Base-by-base conservation (phyloP, 306 rosid genomes). In the Alnus glutinosa region DNA sequence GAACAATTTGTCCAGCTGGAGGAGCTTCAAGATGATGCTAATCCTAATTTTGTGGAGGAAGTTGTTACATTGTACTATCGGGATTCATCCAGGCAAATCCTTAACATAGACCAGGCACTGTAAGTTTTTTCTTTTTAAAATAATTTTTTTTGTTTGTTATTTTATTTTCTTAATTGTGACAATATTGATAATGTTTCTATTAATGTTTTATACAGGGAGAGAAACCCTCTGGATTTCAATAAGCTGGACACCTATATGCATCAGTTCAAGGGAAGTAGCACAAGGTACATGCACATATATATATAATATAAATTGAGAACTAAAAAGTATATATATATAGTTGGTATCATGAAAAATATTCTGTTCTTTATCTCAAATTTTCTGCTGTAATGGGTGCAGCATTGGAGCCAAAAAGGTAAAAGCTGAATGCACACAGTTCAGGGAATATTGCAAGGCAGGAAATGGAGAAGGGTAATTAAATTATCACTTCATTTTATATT, bases 391-490 rank as follows among this genome's bases (percentile, higher is more conserved):
- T 87, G 87, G 82, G 62, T 85, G 89, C 91, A 92, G 97, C 86
- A 94, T 94, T 32, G 97, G 97, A 82, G 98, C 97, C 86, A 92
- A 89, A 81, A 94, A 88, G 88, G 97, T 94, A 84, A 88, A 92
- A 94, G 93, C 89, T 79, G 96, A 94, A 86, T 86, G 93, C 86
- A 90, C 87, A 66, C 86, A 86, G 68, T 92, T 92, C 19, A 87
- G 92, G 82, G 97, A 92, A 88, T 89, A 88, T 83, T 94, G 98
- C 79, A 83, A 72, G 74, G 71, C 88, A 50, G 87, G 84, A 86
- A 94, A 89, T 86, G 89, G 82, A 71, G 96, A 94, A 79, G 98
- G 97, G 98, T 94, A 88, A 84, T 73, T 34, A 13, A 61, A 73
- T 73, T 80, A 71, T 72, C 77, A 37, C 71, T 75, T 54, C 50